These are phyloP conservation scores for Monosporascus cannonballus DNA, from an alignment of 2,329 filamentous ascomycete genomes.

Conservation along the genomic window DNA sequence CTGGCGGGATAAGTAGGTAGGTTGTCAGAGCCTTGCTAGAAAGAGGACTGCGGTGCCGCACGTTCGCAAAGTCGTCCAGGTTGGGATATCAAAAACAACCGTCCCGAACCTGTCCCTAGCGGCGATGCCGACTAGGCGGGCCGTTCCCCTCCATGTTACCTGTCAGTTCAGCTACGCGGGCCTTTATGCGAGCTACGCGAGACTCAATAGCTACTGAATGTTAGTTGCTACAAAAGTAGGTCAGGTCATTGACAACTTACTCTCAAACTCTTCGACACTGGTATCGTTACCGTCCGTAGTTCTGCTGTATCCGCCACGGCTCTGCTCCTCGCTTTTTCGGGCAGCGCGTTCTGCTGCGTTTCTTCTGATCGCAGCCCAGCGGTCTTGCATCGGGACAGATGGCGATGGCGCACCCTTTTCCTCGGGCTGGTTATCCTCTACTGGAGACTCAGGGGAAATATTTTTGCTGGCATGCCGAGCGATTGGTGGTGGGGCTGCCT, in stretches of 20 bases:
- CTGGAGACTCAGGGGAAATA: neutral
- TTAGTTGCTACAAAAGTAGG: constrained; percentile 15
- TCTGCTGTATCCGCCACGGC: constrained; percentile 49
- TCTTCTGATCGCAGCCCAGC: constrained; percentile 94
- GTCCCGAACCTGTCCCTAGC: constrained; percentile 24
- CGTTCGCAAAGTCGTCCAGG: neutral
- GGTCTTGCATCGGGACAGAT: constrained; percentile 52
- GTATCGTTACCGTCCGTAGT: constrained; percentile 67
- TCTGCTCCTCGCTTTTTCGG: constrained; percentile 60
- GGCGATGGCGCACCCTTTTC: constrained; percentile 26
- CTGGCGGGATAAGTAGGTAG: constrained; percentile 2
- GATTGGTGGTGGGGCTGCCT: constrained; percentile 46
- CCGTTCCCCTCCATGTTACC: constrained; percentile 63
- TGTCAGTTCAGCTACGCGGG: constrained; percentile 89
- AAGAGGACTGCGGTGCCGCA: neutral
- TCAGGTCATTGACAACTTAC: constrained; percentile 18
- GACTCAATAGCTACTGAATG: constrained; percentile 76
- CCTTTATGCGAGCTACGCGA: constrained; percentile 94
- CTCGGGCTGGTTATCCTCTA: constrained; percentile 17
- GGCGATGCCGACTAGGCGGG: constrained; percentile 26
- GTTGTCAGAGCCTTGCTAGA: neutral
- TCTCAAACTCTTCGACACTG: constrained; percentile 66
- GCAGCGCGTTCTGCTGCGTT: constrained; percentile 81
- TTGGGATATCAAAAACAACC: constrained; percentile 1
- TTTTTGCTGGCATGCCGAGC: constrained; percentile 30